These are phyloP conservation scores for Isoetes taiwanensis DNA, from an alignment of 75 land plant species.

Conservation along the genomic window DNA sequence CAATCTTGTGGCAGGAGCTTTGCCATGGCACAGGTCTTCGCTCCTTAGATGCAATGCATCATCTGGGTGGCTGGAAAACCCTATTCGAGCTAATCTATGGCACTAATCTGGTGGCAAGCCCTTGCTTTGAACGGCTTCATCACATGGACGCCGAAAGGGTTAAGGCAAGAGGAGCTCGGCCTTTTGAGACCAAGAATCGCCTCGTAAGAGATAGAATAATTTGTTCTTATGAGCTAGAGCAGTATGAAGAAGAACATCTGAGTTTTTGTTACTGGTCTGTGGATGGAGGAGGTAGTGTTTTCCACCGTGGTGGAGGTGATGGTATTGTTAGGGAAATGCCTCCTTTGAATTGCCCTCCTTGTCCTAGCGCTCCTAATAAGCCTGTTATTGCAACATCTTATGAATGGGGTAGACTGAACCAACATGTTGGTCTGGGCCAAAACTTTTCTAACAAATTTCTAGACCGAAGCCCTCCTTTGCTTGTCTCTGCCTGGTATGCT, in stretches of 20 bases:
- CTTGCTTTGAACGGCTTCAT: constrained; percentile 14
- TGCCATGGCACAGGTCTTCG: constrained; percentile 20
- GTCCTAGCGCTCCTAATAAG: constrained; percentile 12
- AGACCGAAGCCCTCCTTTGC: constrained; percentile 19
- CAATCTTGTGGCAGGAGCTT: constrained; percentile 17
- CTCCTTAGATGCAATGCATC: constrained; percentile 11
- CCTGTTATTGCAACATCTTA: constrained; percentile 24
- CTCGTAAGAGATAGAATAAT: constrained; percentile 18
- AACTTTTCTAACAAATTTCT: constrained; percentile 28
- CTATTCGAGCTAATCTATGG: constrained; percentile 22
- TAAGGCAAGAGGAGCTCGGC: constrained; percentile 11
- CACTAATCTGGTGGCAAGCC: constrained; percentile 20
- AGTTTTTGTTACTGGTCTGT: constrained; percentile 22
- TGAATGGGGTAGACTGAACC: constrained; percentile 31
- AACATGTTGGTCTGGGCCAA: constrained; percentile 18
- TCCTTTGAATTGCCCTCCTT: constrained; percentile 16
- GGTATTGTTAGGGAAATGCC: constrained; percentile 24
- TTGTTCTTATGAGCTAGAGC: constrained; percentile 7
- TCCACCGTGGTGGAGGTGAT: constrained; percentile 34
- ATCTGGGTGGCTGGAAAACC: constrained; percentile 20
- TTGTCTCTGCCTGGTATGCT: constrained; percentile 22
- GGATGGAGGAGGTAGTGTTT: constrained; percentile 24
- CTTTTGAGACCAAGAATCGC: constrained; percentile 30
- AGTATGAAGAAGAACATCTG: constrained; percentile 17
- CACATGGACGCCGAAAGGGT: constrained; percentile 16